Evolutionary conservation across 805 yeast species (phyloP), one percentile per base, ranked within the genome.

Genomic region (Lachancea quebecensis): DNA sequence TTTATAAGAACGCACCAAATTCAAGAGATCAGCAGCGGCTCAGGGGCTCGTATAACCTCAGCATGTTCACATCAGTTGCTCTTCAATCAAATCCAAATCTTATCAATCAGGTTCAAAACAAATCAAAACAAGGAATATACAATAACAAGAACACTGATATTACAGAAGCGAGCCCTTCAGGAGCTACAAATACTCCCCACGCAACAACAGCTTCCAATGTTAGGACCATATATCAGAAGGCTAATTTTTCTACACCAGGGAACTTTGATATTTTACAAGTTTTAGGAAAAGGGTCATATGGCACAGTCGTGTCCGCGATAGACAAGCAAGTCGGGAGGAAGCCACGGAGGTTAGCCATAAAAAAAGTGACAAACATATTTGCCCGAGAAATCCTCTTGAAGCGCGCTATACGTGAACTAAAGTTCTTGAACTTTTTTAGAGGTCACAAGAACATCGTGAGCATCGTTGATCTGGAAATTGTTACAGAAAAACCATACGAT

Each of bases 231-330:
- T 75, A 69, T 52, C 79, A 77, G 31, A 69, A 74, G 42, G 75
- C 77, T 2, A 73, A 79, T 44, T 85, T 87, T 60, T 77, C 77
- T 38, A 68, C 85, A 42, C 82, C 83, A 49, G 61, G 72, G 1
- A 66, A 85, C 33, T 87, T 85, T 62, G 69, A 73, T 42, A 68
- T 85, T 12, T 63, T 72, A 21, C 69, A 71, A 33, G 69, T 81
- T 2, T 69, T 88, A 43, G 96, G 96, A 0, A 81, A 81, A 57
- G 96, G 96, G 0, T 82, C 95, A 0, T 88, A 88, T 60, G 96
- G 96, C 1, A 77, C 81, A 0, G 96, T 88, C 3, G 85, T 93
- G 52, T 78, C 86, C 2, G 95, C 91, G 0, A 53, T 71, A 11
- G 67, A 64, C 34, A 65, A 59, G 12, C 60, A 64, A 1, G 50